phyloP scores from a whole-genome alignment of 805 yeast species.

The Pichia scutulata region DNA sequence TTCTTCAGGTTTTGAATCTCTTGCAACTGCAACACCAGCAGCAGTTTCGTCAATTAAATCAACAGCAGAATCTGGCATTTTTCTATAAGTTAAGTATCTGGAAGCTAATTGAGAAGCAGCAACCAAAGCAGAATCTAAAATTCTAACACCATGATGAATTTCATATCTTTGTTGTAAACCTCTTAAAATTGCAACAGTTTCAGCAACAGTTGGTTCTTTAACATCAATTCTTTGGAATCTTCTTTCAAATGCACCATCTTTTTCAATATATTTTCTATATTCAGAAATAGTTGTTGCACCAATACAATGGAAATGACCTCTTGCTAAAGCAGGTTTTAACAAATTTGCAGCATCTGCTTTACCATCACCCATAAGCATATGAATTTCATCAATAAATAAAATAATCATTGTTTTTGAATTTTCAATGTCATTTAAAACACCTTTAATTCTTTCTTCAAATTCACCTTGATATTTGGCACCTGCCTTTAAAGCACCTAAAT shows the following conservation, averaged over 20 bases:
- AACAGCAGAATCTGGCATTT: constrained; percentile 94
- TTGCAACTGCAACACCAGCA: constrained; percentile 94
- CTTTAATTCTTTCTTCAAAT: constrained; percentile 95
- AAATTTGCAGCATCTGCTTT: constrained; percentile 95
- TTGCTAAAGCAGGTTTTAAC: constrained; percentile 93
- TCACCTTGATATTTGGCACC: constrained; percentile 99
- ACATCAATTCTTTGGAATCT: constrained; percentile 97
- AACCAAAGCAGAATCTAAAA: constrained; percentile 88
- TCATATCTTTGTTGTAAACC: constrained; percentile 94
- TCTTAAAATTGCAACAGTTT: constrained; percentile 92
- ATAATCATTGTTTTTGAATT: constrained; percentile 80
- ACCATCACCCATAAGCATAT: constrained; percentile 99
- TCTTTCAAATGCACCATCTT: constrained; percentile 98
- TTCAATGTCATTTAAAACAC: constrained; percentile 90
- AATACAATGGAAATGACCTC: constrained; percentile 93
- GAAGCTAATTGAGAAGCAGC: constrained; percentile 93
- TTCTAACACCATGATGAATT: constrained; percentile 95
- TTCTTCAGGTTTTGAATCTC: constrained; percentile 97
- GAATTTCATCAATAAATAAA: constrained; percentile 94
- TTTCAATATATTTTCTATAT: constrained; percentile 85
- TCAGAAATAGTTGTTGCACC: constrained; percentile 97
- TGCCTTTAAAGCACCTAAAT: constrained; percentile 93
- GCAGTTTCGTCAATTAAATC: constrained; percentile 95
- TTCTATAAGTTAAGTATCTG: constrained; percentile 88
- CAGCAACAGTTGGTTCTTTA: constrained; percentile 84